Evolutionary conservation across 192 early-diverging fungal species (phyloP).

Genomic region (Radiomyces spectabilis): DNA sequence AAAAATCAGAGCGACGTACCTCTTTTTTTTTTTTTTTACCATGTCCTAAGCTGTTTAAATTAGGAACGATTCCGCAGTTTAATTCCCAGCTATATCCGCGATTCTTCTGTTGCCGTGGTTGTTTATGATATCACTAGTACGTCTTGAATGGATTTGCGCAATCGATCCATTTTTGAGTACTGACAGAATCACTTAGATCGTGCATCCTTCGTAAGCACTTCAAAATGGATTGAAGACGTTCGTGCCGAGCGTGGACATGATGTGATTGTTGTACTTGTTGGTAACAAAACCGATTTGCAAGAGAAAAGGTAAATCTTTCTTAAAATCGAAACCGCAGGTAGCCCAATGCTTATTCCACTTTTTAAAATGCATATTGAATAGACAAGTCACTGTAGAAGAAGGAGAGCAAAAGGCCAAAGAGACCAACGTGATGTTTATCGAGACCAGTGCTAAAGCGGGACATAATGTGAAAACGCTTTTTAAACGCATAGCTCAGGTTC

Average conservation of each 20-base stretch:
- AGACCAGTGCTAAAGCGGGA: conserved; percentile 98
- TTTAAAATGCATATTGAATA: too few relatives aligned
- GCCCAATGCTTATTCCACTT: neutral
- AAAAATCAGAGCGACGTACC: neutral
- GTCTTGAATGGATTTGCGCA: neutral
- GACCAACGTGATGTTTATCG: conserved; percentile 96
- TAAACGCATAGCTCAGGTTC: conserved; percentile 90
- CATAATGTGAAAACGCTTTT: conserved; percentile 84
- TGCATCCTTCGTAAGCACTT: conserved; percentile 90
- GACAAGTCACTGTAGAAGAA: conserved; percentile 92
- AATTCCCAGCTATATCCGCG: conserved; percentile 97
- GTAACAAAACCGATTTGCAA: conserved; percentile 96
- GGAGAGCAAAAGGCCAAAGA: conserved; percentile 97
- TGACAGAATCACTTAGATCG: conserved; percentile 51
- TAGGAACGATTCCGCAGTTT: conserved; percentile 94
- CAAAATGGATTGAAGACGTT: conserved; percentile 98
- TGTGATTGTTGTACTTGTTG: conserved; percentile 96
- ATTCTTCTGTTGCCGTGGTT: conserved; percentile 95
- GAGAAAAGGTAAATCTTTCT: conserved; percentile 64
- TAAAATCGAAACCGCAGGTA: neutral
- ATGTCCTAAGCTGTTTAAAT: neutral
- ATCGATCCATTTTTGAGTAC: neutral
- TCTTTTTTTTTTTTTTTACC: neutral
- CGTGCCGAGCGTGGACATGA: conserved; percentile 96
- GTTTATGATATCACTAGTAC: conserved; percentile 94